A percentile compares a stretch with the other conserved stretches of the same genome.
These are phyloP conservation scores for Rutidosis leptorrhynchoides DNA, from an alignment of 129 eudicot species.

Conservation along the genomic window DNA sequence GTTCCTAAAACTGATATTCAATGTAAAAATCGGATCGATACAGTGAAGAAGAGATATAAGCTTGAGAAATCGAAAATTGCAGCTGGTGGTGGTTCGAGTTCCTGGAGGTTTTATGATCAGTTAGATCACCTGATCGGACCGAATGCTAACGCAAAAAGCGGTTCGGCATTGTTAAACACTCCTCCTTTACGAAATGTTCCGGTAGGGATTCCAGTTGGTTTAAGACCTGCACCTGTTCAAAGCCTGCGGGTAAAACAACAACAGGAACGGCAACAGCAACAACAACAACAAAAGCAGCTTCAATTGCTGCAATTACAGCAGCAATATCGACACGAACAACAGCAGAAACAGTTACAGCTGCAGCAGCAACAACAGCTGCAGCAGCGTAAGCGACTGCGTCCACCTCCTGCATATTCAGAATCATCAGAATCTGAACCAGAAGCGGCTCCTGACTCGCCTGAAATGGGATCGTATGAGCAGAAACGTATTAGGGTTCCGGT, in stretches of 20 bases:
- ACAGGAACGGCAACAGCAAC: slow-evolving; percentile 32
- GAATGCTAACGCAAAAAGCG: slow-evolving; percentile 29
- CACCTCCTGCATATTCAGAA: slow-evolving; percentile 43
- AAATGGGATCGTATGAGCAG: slow-evolving; percentile 40
- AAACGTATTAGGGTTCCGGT: slow-evolving; percentile 45
- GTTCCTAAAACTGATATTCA: slow-evolving; percentile 79
- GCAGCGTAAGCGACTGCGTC: slow-evolving; percentile 34
- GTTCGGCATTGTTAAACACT: slow-evolving; percentile 17
- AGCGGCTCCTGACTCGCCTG: slow-evolving; percentile 58
- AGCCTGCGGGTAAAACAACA: slow-evolving; percentile 37
- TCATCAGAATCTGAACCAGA: slow-evolving; percentile 63
- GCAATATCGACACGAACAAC: slow-evolving; percentile 32
- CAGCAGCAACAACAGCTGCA: slow-evolving; percentile 27
- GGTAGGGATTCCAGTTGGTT: slow-evolving; percentile 72
- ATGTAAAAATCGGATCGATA: slow-evolving; percentile 85
- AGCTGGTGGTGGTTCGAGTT: slow-evolving; percentile 55
- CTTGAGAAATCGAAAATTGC: slow-evolving; percentile 68
- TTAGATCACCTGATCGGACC: slow-evolving; percentile 70
- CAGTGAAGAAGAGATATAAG: slow-evolving; percentile 87
- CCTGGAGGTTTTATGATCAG: slow-evolving; percentile 68
- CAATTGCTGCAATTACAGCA: slow-evolving; percentile 28
- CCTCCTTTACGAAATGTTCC: slow-evolving; percentile 44
- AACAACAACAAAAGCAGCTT: slow-evolving; percentile 21
- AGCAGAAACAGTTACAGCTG: slow-evolving; percentile 28
- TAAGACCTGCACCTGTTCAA: slow-evolving; percentile 49